phyloP scores from a whole-genome alignment of 2,329 filamentous ascomycete genomes.

The Fusarium oxysporum region DNA sequence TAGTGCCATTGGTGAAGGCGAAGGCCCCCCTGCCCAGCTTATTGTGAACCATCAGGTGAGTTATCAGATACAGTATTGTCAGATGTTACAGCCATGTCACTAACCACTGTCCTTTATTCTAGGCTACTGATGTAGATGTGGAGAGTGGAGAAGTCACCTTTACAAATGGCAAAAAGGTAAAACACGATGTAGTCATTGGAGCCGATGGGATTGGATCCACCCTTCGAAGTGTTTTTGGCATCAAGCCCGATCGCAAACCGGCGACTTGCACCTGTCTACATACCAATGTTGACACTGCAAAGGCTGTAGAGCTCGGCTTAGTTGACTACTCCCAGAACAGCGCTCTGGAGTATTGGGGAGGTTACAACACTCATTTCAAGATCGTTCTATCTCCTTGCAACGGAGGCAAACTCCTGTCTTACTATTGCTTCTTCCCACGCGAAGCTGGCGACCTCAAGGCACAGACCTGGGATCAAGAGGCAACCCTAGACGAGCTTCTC shows the following conservation, averaged over 20 bases:
- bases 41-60: background rate
- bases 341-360: conserved; percentile 1
- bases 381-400: conserved; percentile 3
- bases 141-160: background rate
- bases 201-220: conserved; percentile 5
- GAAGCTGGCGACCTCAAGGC: background rate
- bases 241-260: background rate
- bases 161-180: background rate
- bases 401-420: background rate
- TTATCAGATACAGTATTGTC: background rate
- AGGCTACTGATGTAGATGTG: background rate
- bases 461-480: background rate
- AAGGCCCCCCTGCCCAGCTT: background rate
- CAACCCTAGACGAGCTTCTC: background rate
- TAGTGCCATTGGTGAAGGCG: background rate
- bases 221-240: background rate
- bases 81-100: background rate
- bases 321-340: background rate
- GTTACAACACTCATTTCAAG: background rate
- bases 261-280: background rate
- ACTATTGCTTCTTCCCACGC: conserved; percentile 1
- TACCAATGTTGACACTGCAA: background rate
- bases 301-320: background rate
- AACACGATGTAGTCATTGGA: background rate
- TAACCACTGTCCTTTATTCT: background rate